phyloP scores from a whole-genome alignment of 768 basidiomycete genomes.

The Termitomyces sp. region DNA sequence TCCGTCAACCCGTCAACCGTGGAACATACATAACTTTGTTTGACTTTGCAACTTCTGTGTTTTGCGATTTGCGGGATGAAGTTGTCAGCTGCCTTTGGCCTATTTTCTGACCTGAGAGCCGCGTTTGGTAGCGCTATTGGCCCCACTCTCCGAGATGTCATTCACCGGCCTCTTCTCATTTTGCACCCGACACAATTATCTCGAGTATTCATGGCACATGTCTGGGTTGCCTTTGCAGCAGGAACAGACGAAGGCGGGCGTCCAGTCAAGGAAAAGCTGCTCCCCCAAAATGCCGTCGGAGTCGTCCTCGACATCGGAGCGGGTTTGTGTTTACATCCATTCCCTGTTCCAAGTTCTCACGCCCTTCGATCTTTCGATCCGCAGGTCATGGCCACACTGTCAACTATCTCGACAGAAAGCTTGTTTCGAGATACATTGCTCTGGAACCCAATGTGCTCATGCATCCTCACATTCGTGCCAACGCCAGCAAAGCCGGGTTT shows the following conservation, averaged over 20 bases:
- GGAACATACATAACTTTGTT: neutral
- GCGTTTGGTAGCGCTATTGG: conserved; percentile 31
- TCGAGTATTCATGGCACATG: conserved; percentile 29
- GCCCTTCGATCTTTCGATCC: neutral
- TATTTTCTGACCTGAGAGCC: conserved; percentile 35
- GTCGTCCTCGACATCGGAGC: conserved; percentile 47
- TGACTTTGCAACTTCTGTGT: no score
- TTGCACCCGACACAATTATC: conserved; percentile 26
- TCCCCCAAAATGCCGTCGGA: conserved; percentile 40
- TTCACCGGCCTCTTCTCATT: conserved; percentile 35
- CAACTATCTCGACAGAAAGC: conserved; percentile 47
- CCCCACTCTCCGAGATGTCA: conserved; percentile 40
- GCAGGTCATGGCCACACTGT: conserved; percentile 62
- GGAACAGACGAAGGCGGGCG: conserved; percentile 37
- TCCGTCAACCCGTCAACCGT: no score
- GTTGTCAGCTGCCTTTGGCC: conserved; percentile 33
- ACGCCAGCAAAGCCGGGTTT: conserved; percentile 47
- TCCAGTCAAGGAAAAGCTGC: conserved; percentile 34
- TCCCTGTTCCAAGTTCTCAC: neutral
- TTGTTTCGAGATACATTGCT: conserved; percentile 62
- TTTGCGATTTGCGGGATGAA: conserved; percentile 29
- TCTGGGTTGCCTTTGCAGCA: conserved; percentile 47
- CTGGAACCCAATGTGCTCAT: conserved; percentile 65
- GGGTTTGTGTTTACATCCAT: neutral
- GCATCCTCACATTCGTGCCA: conserved; percentile 48